Conservation (phyloP, 2,329 filamentous ascomycete genomes). For the Fusarium circinatum region DNA sequence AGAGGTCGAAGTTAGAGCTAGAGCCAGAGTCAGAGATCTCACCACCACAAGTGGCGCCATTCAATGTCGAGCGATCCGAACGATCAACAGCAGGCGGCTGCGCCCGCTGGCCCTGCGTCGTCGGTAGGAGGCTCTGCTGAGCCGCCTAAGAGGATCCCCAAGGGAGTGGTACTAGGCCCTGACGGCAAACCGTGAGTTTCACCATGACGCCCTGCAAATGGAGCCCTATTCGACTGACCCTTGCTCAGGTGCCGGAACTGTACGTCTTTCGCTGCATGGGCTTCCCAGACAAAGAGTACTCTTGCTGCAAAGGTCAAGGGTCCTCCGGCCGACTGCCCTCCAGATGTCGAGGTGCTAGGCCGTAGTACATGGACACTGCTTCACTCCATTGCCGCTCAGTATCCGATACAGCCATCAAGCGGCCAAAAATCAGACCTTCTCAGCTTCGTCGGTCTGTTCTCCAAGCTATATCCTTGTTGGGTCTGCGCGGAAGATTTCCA, state of each 20-base stretch:
- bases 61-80: conserved; percentile 43
- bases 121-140: conserved; percentile 42
- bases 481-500: conserved; percentile 93
- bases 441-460: conserved; percentile 82
- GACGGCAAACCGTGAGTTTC: conserved; percentile 83
- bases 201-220: conserved; percentile 14
- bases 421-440: conserved; percentile 79
- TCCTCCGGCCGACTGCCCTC: conserved; percentile 77
- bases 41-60: conserved; percentile 29
- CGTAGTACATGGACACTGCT: conserved; percentile 93
- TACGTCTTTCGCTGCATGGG: conserved; percentile 57
- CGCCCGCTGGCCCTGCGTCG: conserved; percentile 34
- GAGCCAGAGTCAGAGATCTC: conserved; percentile 12
- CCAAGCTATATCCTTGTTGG: conserved; percentile 94
- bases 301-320: conserved; percentile 51
- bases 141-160: conserved; percentile 67
- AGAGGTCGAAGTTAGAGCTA: background rate
- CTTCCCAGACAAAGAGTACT: conserved; percentile 61
- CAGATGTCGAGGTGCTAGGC: conserved; percentile 88
- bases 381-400: conserved; percentile 89
- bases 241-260: conserved; percentile 48
- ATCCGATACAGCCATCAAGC: conserved; percentile 75
- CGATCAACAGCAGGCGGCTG: conserved; percentile 38
- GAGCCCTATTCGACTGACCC: conserved; percentile 26
- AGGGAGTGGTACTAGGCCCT: conserved; percentile 78